phyloP scores from a whole-genome alignment of 768 basidiomycete species.

The Psilocybe azurescens region DNA sequence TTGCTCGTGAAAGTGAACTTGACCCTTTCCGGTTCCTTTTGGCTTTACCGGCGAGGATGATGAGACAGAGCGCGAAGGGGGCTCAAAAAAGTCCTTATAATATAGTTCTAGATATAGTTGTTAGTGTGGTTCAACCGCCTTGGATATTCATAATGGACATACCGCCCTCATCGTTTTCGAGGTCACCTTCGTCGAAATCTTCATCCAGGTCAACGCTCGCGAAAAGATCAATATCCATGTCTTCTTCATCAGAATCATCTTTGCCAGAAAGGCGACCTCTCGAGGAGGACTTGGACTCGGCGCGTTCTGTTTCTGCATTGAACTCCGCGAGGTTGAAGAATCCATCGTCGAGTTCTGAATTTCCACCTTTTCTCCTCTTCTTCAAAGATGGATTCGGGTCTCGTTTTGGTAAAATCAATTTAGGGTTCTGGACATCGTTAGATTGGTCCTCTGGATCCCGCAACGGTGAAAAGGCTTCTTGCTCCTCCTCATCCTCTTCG shows the following conservation, averaged over 20 bases:
- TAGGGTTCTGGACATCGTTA: conserved; percentile 29
- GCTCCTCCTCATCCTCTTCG: conserved; percentile 15
- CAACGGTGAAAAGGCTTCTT: conserved; percentile 23
- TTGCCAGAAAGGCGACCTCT: conserved; percentile 61
- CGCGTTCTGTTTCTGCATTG: conserved; percentile 83
- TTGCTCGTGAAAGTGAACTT: conserved; percentile 81
- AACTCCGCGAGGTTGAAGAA: conserved; percentile 92
- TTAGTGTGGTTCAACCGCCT: neutral
- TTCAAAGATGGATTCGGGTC: conserved; percentile 29
- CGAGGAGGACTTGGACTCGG: conserved; percentile 68
- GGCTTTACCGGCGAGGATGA: conserved; percentile 23
- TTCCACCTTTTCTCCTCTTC: conserved; percentile 28
- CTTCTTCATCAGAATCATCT: conserved; percentile 60
- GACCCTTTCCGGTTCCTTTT: conserved; percentile 33
- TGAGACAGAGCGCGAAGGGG: conserved; percentile 39
- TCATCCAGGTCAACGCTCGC: conserved; percentile 54
- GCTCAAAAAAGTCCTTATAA: conserved; percentile 85
- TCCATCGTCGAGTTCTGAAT: conserved; percentile 74
- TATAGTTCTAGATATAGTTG: conserved; percentile 49
- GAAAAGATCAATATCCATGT: conserved; percentile 69
- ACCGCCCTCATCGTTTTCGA: conserved; percentile 48
- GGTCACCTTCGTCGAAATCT: conserved; percentile 49
- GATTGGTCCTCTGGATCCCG: conserved; percentile 28
- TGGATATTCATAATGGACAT: conserved; percentile 24
- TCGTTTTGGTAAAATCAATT: conserved; percentile 32